Evolutionary conservation across 306 rosid genomes (phyloP), one percentile per base, ranked within the genome.

Genomic region (Trichosanthes truncata): DNA sequence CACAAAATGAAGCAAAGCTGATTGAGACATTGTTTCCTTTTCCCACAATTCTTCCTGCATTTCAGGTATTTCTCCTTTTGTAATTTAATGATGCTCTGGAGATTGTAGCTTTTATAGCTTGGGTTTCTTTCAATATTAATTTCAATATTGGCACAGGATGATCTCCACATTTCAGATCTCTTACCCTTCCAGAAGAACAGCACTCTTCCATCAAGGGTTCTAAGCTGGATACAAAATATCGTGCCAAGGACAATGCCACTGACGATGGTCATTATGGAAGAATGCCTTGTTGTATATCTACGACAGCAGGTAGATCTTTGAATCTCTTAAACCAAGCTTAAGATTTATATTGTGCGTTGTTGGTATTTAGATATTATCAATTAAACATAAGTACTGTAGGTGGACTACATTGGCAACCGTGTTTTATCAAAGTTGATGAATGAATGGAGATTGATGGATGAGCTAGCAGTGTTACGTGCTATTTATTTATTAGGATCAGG

Each of bases 401-500:
- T 95, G 82, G 97, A 95, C 82, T 91, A 86, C 81, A 84, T 92
- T 78, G 98, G 98, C 82, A 89, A 83, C 77, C 89, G 89, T 86
- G 89, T 95, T 80, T 84, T 95, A 83, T 85, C 84, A 23, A 95
- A 92, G 88, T 85, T 95, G 89, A 92, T 95, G 98, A 86, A 90
- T 25, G 97, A 89, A 77, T 95, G 98, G 98, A 91, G 90, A 76
- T 90, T 95, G 90, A 95, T 95, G 97, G 98, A 92, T 74, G 97
- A 95, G 85, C 96, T 95, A 72, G 91, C 93, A 43, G 97, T 95
- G 68, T 81, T 95, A 86, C 91, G 98, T 52, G 97, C 97, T 79
- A 92, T 95, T 84, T 95, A 89, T 87, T 92, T 95, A 85, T 86
- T 95, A 84, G 98, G 98, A 68, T 95, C 98, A 87, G 98, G 98